Evolutionary conservation across 768 basidiomycete genomes (phyloP), one percentile per base, ranked within the genome.

Genomic region (Tricholoma furcatifolium): DNA sequence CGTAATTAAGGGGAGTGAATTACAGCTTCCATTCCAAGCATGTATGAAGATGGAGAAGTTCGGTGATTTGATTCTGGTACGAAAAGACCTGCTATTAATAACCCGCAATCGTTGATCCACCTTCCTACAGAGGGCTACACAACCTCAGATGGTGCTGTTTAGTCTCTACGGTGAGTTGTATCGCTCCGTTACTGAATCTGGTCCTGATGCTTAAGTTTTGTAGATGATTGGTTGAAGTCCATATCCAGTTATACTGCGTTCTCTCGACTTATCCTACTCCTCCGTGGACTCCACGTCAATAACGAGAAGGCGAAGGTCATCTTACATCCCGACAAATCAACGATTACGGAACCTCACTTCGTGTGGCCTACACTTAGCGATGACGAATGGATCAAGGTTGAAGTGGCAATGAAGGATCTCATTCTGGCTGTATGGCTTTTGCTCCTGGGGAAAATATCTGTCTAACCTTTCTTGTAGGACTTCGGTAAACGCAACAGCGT

Each of bases 1-100:
- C 60, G 97, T 99, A 70, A 99, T 99, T 79, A 98, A 98, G 75
- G 97, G 97, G 53, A 94, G 91, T 60, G 97, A 99, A 69, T 77
- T 99, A 43, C 97, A 99, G 64, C 76, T 98, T 52, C 97, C 97
- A 0, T 99, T 99, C 94, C 96, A 98, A 72, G 96, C 97, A 14
- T 96, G 94, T 62, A 94, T 99, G 92, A 98, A 98, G 79, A 95
- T 98, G 88, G 97, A 99, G 81, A 98, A 98, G 72, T 98, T 99
- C 61, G 97, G 97, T 74, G 97, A 99, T 68, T 76, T 99, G 56
- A 98, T 98, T 59, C 69, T 98, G 67, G 87, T 87, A 65, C 47
- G 78, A 30, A 15, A 31, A 23, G 36, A 35, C 17, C 53, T 31
- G 12, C 18, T 20, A 48, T 7, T 32, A 48, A 14, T 24, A 35